These are phyloP conservation scores for Beauveria sp. DNA, from an alignment of 2,329 filamentous ascomycete genomes.

Conservation along the genomic window DNA sequence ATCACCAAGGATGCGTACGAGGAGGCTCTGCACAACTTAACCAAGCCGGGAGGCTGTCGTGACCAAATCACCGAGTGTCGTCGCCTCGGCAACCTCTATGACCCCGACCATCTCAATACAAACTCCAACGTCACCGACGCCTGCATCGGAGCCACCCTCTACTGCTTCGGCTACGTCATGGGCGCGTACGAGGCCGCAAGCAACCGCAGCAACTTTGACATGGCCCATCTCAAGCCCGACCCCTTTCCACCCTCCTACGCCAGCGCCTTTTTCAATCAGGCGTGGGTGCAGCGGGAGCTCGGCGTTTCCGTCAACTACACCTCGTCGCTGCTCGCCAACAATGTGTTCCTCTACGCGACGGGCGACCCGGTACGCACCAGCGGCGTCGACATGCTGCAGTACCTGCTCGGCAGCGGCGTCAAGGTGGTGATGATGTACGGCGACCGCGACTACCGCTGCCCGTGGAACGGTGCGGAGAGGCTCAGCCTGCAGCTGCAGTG, in stretches of 20 bases:
- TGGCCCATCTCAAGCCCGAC: slow-evolving; percentile 44
- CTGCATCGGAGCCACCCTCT: slow-evolving; percentile 18
- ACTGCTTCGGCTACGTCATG: slow-evolving; percentile 9
- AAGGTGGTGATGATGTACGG: slow-evolving; percentile 63
- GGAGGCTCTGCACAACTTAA: slow-evolving; percentile 10
- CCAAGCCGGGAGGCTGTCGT: slow-evolving; percentile 36
- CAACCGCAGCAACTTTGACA: slow-evolving; percentile 38
- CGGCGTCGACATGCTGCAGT: slow-evolving; percentile 37
- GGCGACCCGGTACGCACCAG: background rate
- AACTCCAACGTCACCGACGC: slow-evolving; percentile 26
- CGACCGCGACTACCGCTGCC: slow-evolving; percentile 51
- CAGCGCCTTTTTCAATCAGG: slow-evolving; percentile 54
- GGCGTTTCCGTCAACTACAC: slow-evolving; percentile 53
- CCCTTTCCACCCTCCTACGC: slow-evolving; percentile 55
- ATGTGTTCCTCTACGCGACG: background rate
- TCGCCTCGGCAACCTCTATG: background rate
- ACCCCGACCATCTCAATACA: slow-evolving; percentile 43
- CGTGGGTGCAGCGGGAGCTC: slow-evolving; percentile 47
- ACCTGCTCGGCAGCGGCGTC: slow-evolving; percentile 51
- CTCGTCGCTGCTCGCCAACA: slow-evolving; percentile 27
- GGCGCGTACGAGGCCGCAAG: background rate
- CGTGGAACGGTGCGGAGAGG: slow-evolving; percentile 62
- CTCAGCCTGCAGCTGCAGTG: slow-evolving; percentile 54
- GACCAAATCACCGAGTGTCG: slow-evolving; percentile 45
- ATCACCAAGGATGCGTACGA: slow-evolving; percentile 38